Conservation (phyloP, 2,329 filamentous ascomycete genomes). For the Trichoderma hamatum region DNA sequence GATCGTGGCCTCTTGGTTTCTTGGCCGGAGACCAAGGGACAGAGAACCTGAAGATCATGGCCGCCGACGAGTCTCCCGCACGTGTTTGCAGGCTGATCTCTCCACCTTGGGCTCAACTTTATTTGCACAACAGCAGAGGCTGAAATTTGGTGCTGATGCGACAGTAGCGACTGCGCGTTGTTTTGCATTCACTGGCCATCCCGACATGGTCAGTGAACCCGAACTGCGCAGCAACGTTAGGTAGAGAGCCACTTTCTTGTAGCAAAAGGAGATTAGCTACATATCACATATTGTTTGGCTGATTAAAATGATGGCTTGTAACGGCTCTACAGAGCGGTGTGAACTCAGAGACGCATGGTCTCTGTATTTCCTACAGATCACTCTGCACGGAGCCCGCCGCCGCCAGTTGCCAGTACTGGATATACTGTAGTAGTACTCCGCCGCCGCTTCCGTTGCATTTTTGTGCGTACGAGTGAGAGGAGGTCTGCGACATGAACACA, state of each 20-base stretch:
- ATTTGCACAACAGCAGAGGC: slow-evolving; percentile 18
- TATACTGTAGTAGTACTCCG: too few species aligned
- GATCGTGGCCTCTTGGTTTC: slow-evolving; percentile 20
- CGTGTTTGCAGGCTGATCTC: slow-evolving; percentile 26
- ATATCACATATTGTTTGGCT: background rate
- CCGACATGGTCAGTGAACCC: background rate
- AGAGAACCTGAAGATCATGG: slow-evolving; percentile 25
- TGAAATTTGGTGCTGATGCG: background rate
- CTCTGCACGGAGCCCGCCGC: background rate
- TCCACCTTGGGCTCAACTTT: slow-evolving; percentile 25
- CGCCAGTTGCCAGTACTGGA: background rate
- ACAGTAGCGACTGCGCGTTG: background rate
- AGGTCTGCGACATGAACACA: slow-evolving; percentile 5
- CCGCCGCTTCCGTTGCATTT: background rate
- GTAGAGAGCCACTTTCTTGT: background rate
- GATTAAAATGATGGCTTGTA: background rate
- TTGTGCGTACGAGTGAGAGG: background rate
- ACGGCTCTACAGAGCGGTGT: slow-evolving; percentile 7
- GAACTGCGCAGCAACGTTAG: background rate
- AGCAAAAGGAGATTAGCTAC: background rate
- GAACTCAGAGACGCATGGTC: background rate
- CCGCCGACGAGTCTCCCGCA: slow-evolving; percentile 9
- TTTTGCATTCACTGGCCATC: background rate
- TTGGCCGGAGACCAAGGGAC: slow-evolving; percentile 16
- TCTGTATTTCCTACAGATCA: background rate